Base-by-base conservation (phyloP, 1,284 basidiomycete species). In the Puccinia novopanici region DNA sequence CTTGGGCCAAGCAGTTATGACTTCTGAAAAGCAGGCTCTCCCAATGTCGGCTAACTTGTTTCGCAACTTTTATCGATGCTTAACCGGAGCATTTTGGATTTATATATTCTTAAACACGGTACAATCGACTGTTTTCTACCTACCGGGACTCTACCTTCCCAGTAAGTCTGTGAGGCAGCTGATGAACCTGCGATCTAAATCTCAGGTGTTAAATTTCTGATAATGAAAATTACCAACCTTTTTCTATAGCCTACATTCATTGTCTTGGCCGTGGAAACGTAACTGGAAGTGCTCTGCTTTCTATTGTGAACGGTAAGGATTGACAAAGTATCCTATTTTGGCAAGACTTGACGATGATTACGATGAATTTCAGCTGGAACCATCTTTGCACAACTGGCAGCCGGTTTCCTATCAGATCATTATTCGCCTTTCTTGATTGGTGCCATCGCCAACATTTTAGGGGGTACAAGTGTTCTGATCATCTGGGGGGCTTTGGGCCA, bases 91-190 rank as follows among this genome's bases (percentile, higher is more conserved):
- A 15, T 71, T 80, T 73, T 80, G 77, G 55, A 55, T 34, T 45
- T 80, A 72, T 52, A 30, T 80, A 17, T 12, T 72, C 30, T 48
- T 48, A 34, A 80, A 80, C 57, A 80, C 57, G n/a, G n/a, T 52
- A 17, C 77, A 80, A 65, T 52, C 77, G 34, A 61, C 70, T 12
- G 68, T 55, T n/a, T 80, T 48, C 42, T 80, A 72, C 52, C 48
- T 80, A 37, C 77, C 77, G 13, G 67, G 67, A 19, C 34, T 80
- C 13, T 80, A 80, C 50, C 77, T 80, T 73, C 77, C 77, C 2
- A 57, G 77, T 80, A 65, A 80, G 76, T 59, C 57, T 55, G 0
- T 34, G 2, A 54, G 0, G 34, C 0, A 15, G n/a, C n/a, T n/a
- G n/a, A n/a, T n/a, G n/a, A n/a, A n/a, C n/a, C n/a, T n/a, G n/a